Base-by-base conservation (phyloP, 2,329 filamentous ascomycete species). In the Lachnellula willkommii region DNA sequence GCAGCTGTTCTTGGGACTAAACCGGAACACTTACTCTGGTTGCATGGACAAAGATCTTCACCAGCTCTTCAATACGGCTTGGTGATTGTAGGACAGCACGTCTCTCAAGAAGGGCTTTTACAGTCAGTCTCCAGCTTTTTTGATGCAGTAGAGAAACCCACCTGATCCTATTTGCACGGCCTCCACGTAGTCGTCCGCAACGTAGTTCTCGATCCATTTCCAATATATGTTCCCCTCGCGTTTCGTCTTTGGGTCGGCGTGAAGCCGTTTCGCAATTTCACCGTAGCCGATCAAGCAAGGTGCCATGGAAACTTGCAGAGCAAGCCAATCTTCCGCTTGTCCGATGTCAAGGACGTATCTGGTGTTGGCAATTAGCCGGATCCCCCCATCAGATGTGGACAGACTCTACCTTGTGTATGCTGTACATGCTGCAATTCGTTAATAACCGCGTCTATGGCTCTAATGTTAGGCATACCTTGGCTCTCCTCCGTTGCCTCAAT, bases 211-310 rank as follows among this genome's bases (percentile, higher is more conserved):
- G 62, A 97, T 90, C 93, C 93, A 97, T 47, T 84, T 81, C 87
- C 88, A 94, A 74, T 95, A 97, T 17, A 74, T 77, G 69, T 93
- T 95, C 0, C 77, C 82, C 12, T 87, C 77, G 40, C 78, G 77
- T 59, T 76, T 76, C 37, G 84, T 87, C n/a, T 75, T 76, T 49
- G 79, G 73, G 59, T 88, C 84, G 14, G 76, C 76, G 64, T 84
- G 78, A 3, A 96, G 77, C 65, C 89, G 81, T 65, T 79, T 79
- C 5, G 89, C 93, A 57, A 95, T 89, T 54, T 83, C 82, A 9
- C 87, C 87, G 70, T 97, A 96, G 43, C 93, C 93, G n/a, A 96
- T 80, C 35, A 96, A 77, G 69, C 93, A 96, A 0, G 93, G 91
- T 14, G 92, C 84, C 53, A 96, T 78, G 4, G 90, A 86, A 59